Base-by-base conservation (phyloP, 441 rosid species). In the Hura crepitans region DNA sequence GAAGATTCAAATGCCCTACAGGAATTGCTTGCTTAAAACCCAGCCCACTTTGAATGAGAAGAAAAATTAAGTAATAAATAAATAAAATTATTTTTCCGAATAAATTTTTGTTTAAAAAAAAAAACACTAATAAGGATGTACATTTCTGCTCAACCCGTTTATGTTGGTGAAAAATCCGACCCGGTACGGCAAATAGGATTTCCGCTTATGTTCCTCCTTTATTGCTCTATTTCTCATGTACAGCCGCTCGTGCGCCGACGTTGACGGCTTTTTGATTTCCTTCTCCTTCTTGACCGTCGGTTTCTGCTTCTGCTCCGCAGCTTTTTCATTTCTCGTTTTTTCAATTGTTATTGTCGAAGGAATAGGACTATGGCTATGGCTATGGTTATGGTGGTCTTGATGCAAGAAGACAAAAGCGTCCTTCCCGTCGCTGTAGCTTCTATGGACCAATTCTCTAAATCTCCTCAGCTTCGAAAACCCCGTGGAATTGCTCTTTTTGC, bases 401-500 rank as follows among this genome's bases (percentile, higher is more conserved):
- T 80, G 79, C 39, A 85, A 45, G 49, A 88, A 90, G 54, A 88
- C 87, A 72, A 85, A 90, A 39, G 91, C 87, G 78, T 89, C 93
- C 77, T 84, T 86, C 1, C 96, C 96, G 69, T 94, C 96, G 72
- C 96, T 91, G 59, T 72, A 85, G 77, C 96, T 89, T 68, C 98
- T 76, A 18, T 33, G 43, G 0, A 72, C 81, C 9, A 82, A 77
- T 59, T 84, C 98, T 11, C 92, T 81, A 23, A 91, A 81, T 66
- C 93, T 77, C 92, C 96, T 83, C 0, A 89, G 86, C 84, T 81
- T 94, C 5, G 92, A 89, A 72, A 85, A 91, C 17, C 97, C 97
- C 12, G 96, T 94, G 22, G 97, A 94, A 71, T 85, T 86, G 77
- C 98, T 93, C 82, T 93, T 94, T 79, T 82, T 80, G 66, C 95